Base-by-base conservation (phyloP, 1,284 basidiomycete genomes). In the Tylopilus sp. region DNA sequence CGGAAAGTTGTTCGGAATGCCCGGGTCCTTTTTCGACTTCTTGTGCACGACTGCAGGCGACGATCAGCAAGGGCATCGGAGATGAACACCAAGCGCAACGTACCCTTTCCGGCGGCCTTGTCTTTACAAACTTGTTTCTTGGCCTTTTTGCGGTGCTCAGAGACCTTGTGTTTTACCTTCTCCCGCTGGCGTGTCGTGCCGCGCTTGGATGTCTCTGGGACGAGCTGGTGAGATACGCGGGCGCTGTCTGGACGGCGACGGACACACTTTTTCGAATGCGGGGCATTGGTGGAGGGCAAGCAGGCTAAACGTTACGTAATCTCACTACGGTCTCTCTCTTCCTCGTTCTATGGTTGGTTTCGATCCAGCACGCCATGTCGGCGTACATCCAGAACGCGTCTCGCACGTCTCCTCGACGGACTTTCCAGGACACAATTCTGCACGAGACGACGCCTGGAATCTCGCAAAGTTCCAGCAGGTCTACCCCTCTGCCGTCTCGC, bases 1-100 rank as follows among this genome's bases (percentile, higher is more conserved):
- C 4, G 95, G 96, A 74, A 95, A 97, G 54, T 84, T 86, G 71
- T 90, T 97, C n/a, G 96, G 96, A 53, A 99, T 96, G 41, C 97
- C 97, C 23, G 89, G 92, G 66, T 99, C 96, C 67, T 85, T 77
- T 54, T 60, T 69, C 7, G 64, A 67, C 46, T 78, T 92, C 70
- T 76, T 82, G 67, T 78, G 84, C 16, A 56, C 34, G 44, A 35
- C 63, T 65, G 48, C 36, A 36, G 26, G 16, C 2, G 41, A 38
- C 5, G 40, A 47, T 51, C 36, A 58, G 43, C 19, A n/a, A 21
- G 19, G 11, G 15, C 6, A n/a, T 25, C 13, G 19, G 19, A n/a
- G n/a, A 23, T 9, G 4, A 29, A 46, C 6, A 29, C 16, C 13
- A 21, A 19, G 15, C 11, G 82, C 43, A 28, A 57, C 91, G 61